These are phyloP conservation scores for Heterobasidion annosum DNA, from an alignment of 1,284 basidiomycete genomes.

Conservation along the genomic window DNA sequence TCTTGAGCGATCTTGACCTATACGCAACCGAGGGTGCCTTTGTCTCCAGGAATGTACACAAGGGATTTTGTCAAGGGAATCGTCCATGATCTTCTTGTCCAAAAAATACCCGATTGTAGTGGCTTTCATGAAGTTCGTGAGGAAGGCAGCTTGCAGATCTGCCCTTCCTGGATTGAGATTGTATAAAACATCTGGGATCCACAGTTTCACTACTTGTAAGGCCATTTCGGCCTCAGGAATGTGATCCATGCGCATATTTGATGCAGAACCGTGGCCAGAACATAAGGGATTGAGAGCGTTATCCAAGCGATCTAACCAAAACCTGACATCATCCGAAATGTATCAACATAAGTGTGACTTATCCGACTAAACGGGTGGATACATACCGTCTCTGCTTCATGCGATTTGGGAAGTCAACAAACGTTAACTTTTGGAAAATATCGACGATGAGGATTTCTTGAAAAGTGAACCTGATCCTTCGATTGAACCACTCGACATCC, in stretches of 20 bases:
- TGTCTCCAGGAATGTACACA: neutral
- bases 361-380: constrained; percentile 3
- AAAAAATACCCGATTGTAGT: neutral
- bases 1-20: neutral
- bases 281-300: neutral
- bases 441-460: neutral
- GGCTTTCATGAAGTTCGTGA: neutral
- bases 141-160: neutral
- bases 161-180: neutral
- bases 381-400: neutral
- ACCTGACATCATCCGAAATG: neutral
- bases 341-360: neutral
- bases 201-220: neutral
- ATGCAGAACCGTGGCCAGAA: neutral
- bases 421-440: neutral
- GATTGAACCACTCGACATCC: neutral
- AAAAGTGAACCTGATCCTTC: neutral
- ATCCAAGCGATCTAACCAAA: neutral
- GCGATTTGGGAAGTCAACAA: constrained; percentile 5
- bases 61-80: neutral
- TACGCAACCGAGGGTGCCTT: neutral
- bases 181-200: neutral
- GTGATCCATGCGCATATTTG: neutral
- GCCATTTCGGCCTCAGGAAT: neutral
- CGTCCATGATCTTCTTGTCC: neutral